Percentiles rank a stretch among this genome's conserved stretches.
phyloP scores from a whole-genome alignment of 805 yeast species.

The Phaffomyces thermotolerans region DNA sequence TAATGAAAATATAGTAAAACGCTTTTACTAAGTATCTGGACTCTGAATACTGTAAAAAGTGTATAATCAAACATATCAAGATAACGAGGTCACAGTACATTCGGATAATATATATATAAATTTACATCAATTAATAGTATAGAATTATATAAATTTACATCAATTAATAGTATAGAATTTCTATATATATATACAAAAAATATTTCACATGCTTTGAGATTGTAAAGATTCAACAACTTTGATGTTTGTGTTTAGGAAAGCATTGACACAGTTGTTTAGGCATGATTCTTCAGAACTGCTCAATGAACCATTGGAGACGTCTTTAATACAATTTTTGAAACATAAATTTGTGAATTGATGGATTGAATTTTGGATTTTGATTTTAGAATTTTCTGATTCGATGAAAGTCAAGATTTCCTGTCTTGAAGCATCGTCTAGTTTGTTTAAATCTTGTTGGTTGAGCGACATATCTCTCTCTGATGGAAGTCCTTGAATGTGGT shows the following conservation, averaged over 20 bases:
- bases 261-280: constrained; percentile 70
- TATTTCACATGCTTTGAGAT: neutral
- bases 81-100: too few species aligned
- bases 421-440: constrained; percentile 61
- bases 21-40: too few species aligned
- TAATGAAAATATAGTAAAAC: too few species aligned
- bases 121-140: too few species aligned
- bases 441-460: constrained; percentile 34
- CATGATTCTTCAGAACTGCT: constrained; percentile 60
- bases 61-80: too few species aligned
- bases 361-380: constrained; percentile 80
- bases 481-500: too few species aligned
- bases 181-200: neutral
- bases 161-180: neutral
- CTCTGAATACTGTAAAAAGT: neutral
- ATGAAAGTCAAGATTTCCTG: constrained; percentile 69
- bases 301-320: constrained; percentile 41
- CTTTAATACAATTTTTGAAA: constrained; percentile 72
- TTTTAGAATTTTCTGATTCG: constrained; percentile 77
- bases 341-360: constrained; percentile 88
- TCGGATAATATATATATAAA: too few species aligned
- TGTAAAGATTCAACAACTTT: constrained; percentile 54
- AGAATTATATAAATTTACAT: too few species aligned
- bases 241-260: constrained; percentile 83
- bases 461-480: constrained; percentile 20